These are phyloP conservation scores for Teratosphaeria nubilosa DNA, from an alignment of 2,329 filamentous ascomycete species.

Conservation along the genomic window DNA sequence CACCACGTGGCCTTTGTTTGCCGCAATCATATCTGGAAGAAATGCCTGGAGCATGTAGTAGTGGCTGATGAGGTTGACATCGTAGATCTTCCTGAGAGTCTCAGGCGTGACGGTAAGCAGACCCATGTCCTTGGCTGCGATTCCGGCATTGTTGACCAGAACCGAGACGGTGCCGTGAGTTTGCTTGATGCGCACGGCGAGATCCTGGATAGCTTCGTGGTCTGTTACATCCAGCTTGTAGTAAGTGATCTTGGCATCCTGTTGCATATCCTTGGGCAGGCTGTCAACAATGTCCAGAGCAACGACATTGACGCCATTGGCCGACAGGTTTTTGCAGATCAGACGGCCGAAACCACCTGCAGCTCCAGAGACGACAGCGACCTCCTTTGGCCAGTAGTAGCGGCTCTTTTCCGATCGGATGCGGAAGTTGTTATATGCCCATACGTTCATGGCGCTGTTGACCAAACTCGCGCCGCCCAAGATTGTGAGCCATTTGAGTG, in stretches of 20 bases:
- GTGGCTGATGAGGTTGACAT: constrained; percentile 43
- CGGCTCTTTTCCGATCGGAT: constrained; percentile 22
- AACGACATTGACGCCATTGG: constrained; percentile 27
- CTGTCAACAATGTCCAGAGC: constrained; percentile 27
- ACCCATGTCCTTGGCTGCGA: constrained; percentile 32
- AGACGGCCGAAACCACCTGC: constrained; percentile 28
- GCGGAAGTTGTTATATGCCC: constrained; percentile 28
- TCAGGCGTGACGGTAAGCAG: constrained; percentile 37
- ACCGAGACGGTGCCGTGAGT: constrained; percentile 36
- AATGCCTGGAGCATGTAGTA: constrained; percentile 43
- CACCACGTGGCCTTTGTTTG: constrained; percentile 47
- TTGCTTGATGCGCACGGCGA: constrained; percentile 28
- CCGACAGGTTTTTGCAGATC: constrained; percentile 23
- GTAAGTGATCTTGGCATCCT: constrained; percentile 22
- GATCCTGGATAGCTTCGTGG: constrained; percentile 34
- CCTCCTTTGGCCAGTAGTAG: constrained; percentile 27
- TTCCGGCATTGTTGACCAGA: constrained; percentile 42
- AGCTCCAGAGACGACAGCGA: constrained; percentile 27
- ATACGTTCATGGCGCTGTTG: constrained; percentile 14
- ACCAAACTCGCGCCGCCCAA: constrained; percentile 20
- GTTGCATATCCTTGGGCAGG: constrained; percentile 22
- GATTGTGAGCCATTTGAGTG: constrained; percentile 21
- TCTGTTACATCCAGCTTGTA: constrained; percentile 40
- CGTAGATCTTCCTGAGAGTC: constrained; percentile 38
- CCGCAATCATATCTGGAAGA: constrained; percentile 40